Evolutionary conservation across 345 rosid genomes (phyloP).

Genomic region (Draba incana): DNA sequence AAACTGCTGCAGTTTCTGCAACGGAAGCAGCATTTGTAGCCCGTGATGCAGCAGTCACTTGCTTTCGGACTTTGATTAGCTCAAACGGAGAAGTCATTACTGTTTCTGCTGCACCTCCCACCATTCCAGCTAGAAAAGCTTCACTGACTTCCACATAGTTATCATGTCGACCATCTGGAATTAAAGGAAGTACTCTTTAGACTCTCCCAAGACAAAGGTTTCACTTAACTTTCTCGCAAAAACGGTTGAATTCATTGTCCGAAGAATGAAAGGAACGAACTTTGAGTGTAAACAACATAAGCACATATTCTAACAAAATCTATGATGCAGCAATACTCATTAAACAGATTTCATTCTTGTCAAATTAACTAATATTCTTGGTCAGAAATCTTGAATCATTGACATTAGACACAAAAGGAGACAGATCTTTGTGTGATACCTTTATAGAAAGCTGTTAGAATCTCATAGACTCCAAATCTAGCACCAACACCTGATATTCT

Average conservation of each 20-base stretch:
- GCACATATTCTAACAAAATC: background rate
- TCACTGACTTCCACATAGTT: constrained; percentile 64
- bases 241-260: background rate
- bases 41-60: constrained; percentile 75
- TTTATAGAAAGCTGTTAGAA: constrained; percentile 75
- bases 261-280: background rate
- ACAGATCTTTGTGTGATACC: constrained; percentile 47
- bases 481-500: constrained; percentile 72
- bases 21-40: constrained; percentile 44
- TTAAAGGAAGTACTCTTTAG: constrained; percentile 6
- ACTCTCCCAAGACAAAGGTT: background rate
- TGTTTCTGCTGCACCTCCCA: constrained; percentile 81
- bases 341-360: background rate
- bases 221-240: background rate
- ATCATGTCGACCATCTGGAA: constrained; percentile 85
- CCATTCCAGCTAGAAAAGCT: constrained; percentile 81
- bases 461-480: constrained; percentile 85
- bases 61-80: constrained; percentile 74
- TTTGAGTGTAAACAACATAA: constrained; percentile 2
- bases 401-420: constrained; percentile 2
- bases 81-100: constrained; percentile 75
- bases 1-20: constrained; percentile 40
- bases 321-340: background rate
- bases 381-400: background rate
- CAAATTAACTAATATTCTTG: constrained; percentile 3